phyloP scores from a whole-genome alignment of 106 monocot species.

The Platanthera zijinensis region DNA sequence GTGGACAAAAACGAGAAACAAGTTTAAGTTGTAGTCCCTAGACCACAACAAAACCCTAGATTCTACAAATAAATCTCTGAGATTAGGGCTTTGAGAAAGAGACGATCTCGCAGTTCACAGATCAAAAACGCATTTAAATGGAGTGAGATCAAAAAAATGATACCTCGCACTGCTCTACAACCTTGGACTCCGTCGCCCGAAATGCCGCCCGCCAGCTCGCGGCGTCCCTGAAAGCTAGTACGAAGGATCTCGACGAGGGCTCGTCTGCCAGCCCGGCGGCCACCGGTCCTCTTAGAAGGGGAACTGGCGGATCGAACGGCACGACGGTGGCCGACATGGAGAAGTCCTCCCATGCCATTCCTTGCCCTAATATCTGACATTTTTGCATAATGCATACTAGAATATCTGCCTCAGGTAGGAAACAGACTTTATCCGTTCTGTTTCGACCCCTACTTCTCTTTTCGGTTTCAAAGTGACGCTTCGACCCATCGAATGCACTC shows the following conservation, averaged over 20 bases:
- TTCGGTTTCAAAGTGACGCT: too few relatives aligned
- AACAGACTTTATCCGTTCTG: too few relatives aligned
- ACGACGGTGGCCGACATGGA: conserved; percentile 63
- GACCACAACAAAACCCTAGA: not conserved
- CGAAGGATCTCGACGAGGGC: conserved; percentile 44
- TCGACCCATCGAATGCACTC: too few relatives aligned
- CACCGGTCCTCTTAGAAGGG: conserved; percentile 58
- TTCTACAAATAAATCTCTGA: not conserved
- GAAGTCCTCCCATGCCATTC: conserved; percentile 26
- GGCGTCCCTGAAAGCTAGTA: conserved; percentile 66
- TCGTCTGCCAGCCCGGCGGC: conserved; percentile 34
- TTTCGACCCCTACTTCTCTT: too few relatives aligned
- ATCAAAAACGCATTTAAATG: not conserved
- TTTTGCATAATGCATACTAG: too few relatives aligned
- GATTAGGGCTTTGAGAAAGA: not conserved
- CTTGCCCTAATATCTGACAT: not conserved
- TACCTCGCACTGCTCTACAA: conserved; percentile 77
- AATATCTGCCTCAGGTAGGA: too few relatives aligned
- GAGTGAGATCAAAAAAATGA: not conserved
- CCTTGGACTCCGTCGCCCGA: conserved; percentile 43
- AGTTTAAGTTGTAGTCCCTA: not conserved
- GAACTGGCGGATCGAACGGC: conserved; percentile 58
- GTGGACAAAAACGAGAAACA: not conserved
- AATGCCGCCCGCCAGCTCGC: conserved; percentile 50
- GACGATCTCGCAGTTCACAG: not conserved